phyloP scores from a whole-genome alignment of 371 early-diverging fungal species.

The Mucor lusitanicus region DNA sequence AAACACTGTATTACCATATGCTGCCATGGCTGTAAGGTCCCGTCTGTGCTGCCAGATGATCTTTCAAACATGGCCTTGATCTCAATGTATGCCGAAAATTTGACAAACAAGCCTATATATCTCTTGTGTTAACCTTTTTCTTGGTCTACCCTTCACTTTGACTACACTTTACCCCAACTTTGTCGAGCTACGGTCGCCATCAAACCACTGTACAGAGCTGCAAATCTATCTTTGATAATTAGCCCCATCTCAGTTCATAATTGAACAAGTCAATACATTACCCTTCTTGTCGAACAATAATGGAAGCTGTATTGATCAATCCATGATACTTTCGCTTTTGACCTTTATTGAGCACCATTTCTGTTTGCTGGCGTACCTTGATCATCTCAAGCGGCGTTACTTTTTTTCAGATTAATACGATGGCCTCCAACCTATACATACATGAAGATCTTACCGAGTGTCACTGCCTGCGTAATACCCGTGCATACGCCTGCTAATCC shows the following conservation, averaged over 20 bases:
- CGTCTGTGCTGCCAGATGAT: constrained; percentile 23
- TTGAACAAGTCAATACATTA: constrained; percentile 1
- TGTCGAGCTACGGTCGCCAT: constrained; percentile 52
- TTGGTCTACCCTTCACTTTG: not conserved
- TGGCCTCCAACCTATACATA: no score
- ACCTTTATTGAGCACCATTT: constrained; percentile 27
- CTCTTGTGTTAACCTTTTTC: not conserved
- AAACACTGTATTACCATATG: constrained; percentile 35
- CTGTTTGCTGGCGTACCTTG: constrained; percentile 59
- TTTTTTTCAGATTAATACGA: not conserved
- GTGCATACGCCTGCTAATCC: constrained; percentile 58
- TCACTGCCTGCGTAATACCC: constrained; percentile 55
- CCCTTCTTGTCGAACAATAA: constrained; percentile 51
- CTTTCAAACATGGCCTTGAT: constrained; percentile 47
- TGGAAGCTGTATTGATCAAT: constrained; percentile 40
- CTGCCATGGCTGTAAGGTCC: constrained; percentile 44
- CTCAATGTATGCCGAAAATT: constrained; percentile 50
- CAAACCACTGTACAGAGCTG: constrained; percentile 51
- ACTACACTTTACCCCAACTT: constrained; percentile 39
- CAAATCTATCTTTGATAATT: constrained; percentile 24
- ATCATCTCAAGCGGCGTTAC: constrained; percentile 58
- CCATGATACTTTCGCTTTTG: constrained; percentile 46
- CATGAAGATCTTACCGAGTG: constrained; percentile 29
- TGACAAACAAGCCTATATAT: constrained; percentile 47
- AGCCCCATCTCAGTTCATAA: not conserved